Conservation (phyloP, 495 filamentous ascomycete genomes). For the Pyrenula aspistea region DNA sequence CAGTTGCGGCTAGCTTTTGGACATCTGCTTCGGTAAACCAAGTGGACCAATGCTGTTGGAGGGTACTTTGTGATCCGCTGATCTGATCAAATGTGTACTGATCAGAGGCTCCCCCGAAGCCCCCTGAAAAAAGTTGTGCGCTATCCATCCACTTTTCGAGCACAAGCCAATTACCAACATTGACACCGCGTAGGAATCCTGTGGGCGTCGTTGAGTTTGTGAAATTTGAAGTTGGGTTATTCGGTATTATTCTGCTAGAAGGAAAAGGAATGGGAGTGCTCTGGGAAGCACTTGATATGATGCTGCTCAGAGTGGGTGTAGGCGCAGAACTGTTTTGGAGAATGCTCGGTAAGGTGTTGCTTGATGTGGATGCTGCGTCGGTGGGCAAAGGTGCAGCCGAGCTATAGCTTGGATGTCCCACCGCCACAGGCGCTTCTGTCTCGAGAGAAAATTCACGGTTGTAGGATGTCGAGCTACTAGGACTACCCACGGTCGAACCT, state of each 20-base stretch:
- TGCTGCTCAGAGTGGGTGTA: neutral
- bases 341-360: neutral
- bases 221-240: neutral
- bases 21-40: slow-evolving; percentile 63
- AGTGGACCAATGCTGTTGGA: slow-evolving; percentile 45
- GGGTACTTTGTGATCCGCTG: slow-evolving; percentile 35
- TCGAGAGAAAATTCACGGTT: neutral
- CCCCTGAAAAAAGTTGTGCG: slow-evolving; percentile 46
- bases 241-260: neutral
- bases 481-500: neutral
- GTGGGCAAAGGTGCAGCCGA: neutral
- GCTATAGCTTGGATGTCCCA: neutral
- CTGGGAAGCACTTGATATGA: neutral
- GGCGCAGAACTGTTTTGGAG: too few relatives aligned
- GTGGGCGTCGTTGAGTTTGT: neutral
- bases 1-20: slow-evolving; percentile 45
- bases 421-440: neutral
- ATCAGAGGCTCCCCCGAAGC: slow-evolving; percentile 40
- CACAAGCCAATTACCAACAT: slow-evolving; percentile 47
- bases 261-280: neutral
- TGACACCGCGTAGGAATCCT: slow-evolving; percentile 34
- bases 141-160: slow-evolving; percentile 53
- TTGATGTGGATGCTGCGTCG: too few relatives aligned
- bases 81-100: slow-evolving; percentile 45
- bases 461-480: neutral